Percentiles rank a stretch among this genome's conserved stretches.
These are phyloP conservation scores for Piromyces sp. DNA, from an alignment of 192 early-diverging fungal species.

Conservation along the genomic window DNA sequence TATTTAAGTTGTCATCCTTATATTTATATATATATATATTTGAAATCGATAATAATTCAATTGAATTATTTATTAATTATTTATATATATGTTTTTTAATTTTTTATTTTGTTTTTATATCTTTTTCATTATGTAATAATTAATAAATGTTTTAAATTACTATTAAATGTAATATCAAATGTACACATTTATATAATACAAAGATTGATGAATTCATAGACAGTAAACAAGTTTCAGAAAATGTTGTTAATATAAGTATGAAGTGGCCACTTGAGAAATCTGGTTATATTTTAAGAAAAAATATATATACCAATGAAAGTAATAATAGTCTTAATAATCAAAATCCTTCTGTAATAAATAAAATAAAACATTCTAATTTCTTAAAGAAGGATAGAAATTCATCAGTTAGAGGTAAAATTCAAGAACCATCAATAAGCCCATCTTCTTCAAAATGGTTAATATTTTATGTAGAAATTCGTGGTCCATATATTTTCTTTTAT, in stretches of 20 bases:
- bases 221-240: background rate
- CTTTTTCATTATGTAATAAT: too few species aligned
- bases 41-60: too few species aligned
- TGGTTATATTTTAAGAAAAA: background rate
- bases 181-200: too few species aligned
- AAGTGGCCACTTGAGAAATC: background rate
- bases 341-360: background rate
- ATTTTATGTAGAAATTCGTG: background rate
- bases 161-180: too few species aligned
- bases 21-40: too few species aligned
- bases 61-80: too few species aligned
- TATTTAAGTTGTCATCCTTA: too few species aligned
- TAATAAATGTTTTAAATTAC: too few species aligned
- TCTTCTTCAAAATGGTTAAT: background rate
- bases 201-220: background rate
- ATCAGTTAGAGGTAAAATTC: background rate
- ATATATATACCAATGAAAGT: background rate
- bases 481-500: background rate
- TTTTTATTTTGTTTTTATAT: too few species aligned
- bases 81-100: too few species aligned
- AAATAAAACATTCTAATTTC: background rate
- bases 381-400: background rate
- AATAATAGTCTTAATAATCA: background rate
- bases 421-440: background rate
- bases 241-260: background rate